A percentile compares a stretch with the other conserved stretches of the same genome.
These are phyloP conservation scores for Nephelium lappaceum DNA, from an alignment of 345 rosid genomes.

Conservation along the genomic window DNA sequence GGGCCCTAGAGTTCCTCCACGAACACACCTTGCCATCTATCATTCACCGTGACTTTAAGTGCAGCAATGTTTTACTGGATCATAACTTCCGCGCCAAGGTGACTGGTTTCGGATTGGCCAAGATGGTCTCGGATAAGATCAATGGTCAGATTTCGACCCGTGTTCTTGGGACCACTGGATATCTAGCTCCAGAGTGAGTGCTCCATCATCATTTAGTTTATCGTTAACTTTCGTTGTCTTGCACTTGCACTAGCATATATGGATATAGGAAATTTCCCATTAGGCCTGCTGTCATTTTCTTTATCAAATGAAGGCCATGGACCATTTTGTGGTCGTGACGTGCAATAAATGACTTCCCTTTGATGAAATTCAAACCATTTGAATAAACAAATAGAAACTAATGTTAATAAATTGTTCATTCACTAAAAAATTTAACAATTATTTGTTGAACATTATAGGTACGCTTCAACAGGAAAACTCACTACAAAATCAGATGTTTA, in stretches of 20 bases:
- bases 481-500: constrained; percentile 93
- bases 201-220: constrained; percentile 31
- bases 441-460: constrained; percentile 51
- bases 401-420: neutral
- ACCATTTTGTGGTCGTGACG: neutral
- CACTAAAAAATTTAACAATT: neutral
- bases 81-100: constrained; percentile 68
- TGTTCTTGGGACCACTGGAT: constrained; percentile 71
- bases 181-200: constrained; percentile 96
- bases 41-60: constrained; percentile 86
- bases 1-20: constrained; percentile 85
- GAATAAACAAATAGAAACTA: neutral
- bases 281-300: constrained; percentile 36
- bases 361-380: neutral
- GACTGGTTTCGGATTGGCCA: constrained; percentile 78
- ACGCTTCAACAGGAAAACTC: constrained; percentile 82
- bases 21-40: constrained; percentile 63
- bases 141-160: constrained; percentile 78
- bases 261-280: constrained; percentile 19
- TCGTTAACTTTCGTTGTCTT: constrained; percentile 15
- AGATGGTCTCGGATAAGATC: constrained; percentile 69
- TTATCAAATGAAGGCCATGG: constrained; percentile 10
- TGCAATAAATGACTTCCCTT: neutral
- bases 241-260: constrained; percentile 30
- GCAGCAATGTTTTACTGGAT: constrained; percentile 70